These are phyloP conservation scores for Penicillium verrucosum DNA, from an alignment of 2,329 filamentous ascomycete species.

Conservation along the genomic window DNA sequence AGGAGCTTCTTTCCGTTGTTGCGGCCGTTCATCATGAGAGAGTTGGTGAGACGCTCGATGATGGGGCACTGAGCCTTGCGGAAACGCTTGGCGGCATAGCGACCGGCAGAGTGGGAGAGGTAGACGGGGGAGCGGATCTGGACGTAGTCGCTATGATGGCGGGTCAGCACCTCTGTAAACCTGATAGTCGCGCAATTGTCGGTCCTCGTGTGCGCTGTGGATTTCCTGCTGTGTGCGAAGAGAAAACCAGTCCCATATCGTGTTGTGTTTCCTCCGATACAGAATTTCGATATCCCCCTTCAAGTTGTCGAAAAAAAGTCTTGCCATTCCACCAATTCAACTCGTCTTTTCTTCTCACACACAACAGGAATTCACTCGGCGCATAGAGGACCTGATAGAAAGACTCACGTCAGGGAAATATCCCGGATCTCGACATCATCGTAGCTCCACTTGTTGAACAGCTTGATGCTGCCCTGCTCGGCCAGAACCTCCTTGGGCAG, in stretches of 20 bases:
- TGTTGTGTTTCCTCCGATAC: constrained; percentile 5
- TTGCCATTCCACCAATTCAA: constrained; percentile 15
- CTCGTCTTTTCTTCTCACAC: constrained; percentile 14
- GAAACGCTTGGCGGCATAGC: constrained; percentile 99
- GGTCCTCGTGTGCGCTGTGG: constrained; percentile 6
- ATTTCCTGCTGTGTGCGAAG: constrained; percentile 9
- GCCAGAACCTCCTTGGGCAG: constrained; percentile 89
- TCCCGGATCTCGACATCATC: constrained; percentile 99
- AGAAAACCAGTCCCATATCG: not conserved
- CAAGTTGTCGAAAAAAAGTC: not conserved
- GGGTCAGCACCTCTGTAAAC: constrained; percentile 31
- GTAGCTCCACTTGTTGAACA: constrained; percentile 98
- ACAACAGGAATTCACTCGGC: constrained; percentile 24
- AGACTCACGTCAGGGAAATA: constrained; percentile 95
- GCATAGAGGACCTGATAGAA: constrained; percentile 25
- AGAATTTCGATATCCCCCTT: constrained; percentile 3
- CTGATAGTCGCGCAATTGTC: constrained; percentile 7
- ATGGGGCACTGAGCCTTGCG: constrained; percentile 99
- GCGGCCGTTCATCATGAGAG: constrained; percentile 99
- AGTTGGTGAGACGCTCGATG: constrained; percentile 99
- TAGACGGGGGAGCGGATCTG: constrained; percentile 99
- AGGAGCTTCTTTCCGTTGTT: constrained; percentile 99
- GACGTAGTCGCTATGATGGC: constrained; percentile 83
- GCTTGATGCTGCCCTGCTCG: constrained; percentile 89
- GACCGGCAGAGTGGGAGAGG: constrained; percentile 96